Evolutionary conservation across 176 grass and related monocot species (phyloP).

Genomic region (Ananas comosus): DNA sequence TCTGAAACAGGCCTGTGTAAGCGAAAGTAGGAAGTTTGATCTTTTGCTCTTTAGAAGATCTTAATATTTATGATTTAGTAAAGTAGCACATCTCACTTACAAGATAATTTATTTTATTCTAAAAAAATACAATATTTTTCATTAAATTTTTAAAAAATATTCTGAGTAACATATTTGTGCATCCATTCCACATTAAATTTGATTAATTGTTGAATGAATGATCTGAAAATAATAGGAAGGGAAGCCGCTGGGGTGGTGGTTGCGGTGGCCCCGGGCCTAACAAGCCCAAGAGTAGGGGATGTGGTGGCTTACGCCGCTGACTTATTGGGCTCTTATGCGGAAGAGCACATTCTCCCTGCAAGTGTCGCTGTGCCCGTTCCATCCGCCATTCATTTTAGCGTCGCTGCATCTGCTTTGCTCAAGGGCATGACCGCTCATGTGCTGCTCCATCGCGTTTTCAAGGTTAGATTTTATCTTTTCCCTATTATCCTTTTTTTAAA

Average conservation of each 20-base stretch:
- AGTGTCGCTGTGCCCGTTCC: slow-evolving; percentile 46
- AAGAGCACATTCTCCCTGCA: slow-evolving; percentile 81
- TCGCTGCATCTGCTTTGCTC: slow-evolving; percentile 60
- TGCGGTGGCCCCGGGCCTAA: slow-evolving; percentile 60
- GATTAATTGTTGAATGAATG: too few relatives aligned
- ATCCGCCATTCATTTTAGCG: slow-evolving; percentile 40
- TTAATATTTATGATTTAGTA: too few relatives aligned
- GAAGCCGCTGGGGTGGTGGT: slow-evolving; percentile 88
- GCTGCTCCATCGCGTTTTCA: slow-evolving; percentile 45
- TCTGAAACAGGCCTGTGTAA: too few relatives aligned
- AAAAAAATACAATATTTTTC: too few relatives aligned
- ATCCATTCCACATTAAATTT: neutral
- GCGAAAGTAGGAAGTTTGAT: too few relatives aligned
- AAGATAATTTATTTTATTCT: neutral
- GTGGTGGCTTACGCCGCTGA: slow-evolving; percentile 69
- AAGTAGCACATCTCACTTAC: too few relatives aligned
- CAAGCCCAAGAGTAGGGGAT: slow-evolving; percentile 63
- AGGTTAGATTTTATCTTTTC: slow-evolving; percentile 18
- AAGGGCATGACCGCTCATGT: slow-evolving; percentile 85
- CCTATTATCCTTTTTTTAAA: too few relatives aligned
- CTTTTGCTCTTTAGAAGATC: too few relatives aligned
- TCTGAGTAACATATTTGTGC: neutral
- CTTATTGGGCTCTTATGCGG: slow-evolving; percentile 70
- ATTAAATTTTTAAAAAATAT: neutral
- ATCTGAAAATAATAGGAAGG: slow-evolving; percentile 61